These are phyloP conservation scores for Jacaranda copaia DNA, from an alignment of 257 asterid species.

Conservation along the genomic window DNA sequence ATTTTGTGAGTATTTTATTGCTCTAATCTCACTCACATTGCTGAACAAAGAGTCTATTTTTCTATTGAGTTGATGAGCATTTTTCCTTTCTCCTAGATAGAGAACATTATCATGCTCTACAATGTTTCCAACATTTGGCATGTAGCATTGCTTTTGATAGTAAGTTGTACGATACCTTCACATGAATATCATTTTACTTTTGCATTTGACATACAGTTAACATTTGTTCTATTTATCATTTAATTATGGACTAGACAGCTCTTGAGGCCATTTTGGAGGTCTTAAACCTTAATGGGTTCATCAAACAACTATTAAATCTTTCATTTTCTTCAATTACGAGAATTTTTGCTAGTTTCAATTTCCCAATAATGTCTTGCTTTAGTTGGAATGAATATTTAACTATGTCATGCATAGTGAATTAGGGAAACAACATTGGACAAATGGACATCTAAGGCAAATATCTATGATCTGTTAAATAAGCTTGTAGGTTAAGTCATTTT, in stretches of 20 bases:
- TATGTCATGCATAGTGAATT: slow-evolving; percentile 49
- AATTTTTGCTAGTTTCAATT: slow-evolving; percentile 19
- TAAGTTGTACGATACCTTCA: slow-evolving; percentile 40
- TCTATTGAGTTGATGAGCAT: slow-evolving; percentile 22
- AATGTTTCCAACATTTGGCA: slow-evolving; percentile 96
- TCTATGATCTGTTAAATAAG: slow-evolving; percentile 67
- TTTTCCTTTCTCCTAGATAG: slow-evolving; percentile 51
- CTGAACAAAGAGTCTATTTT: not conserved
- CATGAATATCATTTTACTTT: slow-evolving; percentile 14
- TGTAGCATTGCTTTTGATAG: slow-evolving; percentile 84
- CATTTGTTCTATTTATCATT: slow-evolving; percentile 22
- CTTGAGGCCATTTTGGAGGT: slow-evolving; percentile 89
- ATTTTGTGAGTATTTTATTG: not conserved
- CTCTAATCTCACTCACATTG: not conserved
- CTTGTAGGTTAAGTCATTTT: slow-evolving; percentile 63
- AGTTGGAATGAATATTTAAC: slow-evolving; percentile 14
- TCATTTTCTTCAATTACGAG: slow-evolving; percentile 13
- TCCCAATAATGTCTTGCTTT: slow-evolving; percentile 11
- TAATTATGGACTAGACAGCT: slow-evolving; percentile 83
- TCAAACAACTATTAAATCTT: slow-evolving; percentile 33
- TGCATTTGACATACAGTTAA: slow-evolving; percentile 16
- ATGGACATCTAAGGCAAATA: slow-evolving; percentile 85
- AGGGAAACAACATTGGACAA: slow-evolving; percentile 71
- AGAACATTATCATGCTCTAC: slow-evolving; percentile 73
- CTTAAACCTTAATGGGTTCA: slow-evolving; percentile 74